Evolutionary conservation across 441 rosid genomes (phyloP), one percentile per base, ranked within the genome.

Genomic region (Gossypium laxum): DNA sequence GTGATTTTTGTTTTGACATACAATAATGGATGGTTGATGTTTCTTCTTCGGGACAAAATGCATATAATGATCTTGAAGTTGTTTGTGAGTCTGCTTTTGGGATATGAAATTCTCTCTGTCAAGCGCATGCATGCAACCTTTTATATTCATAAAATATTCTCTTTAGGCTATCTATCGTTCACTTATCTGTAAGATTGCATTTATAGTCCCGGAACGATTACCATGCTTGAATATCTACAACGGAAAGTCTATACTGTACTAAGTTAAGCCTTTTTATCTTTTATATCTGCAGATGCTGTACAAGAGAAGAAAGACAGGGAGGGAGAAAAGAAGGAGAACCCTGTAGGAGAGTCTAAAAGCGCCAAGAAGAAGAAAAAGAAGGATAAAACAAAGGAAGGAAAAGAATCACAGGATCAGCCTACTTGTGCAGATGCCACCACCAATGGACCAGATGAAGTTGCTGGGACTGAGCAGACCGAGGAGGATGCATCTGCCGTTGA

Each of bases 321-420:
- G 41, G 82, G 38, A 24, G 84, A 77, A 58, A 82, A 76, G 82
- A 80, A 79, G 77, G 87, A 82, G 50, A 81, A 51, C 70, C 79
- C 78, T 1, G 38, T 76, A 14, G 83, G 83, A 4, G 87, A 86
- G 80, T 76, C 83, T 62, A 86, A 84, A 75, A 76, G 57, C 41
- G 79, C 86, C 4, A 86, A 79, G 61, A 84, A 84, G 84, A 86
- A 86, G 86, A 86, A 86, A 68, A 82, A 81, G 82, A 86, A 82
- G 80, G 89, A 82, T 28, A 85, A 82, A 75, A 75, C 71, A 0
- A 85, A 79, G 77, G 86, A 82, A 50, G 73, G 19, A 10, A 83
- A 83, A 72, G 89, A 83, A 32, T 10, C 71, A 5, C 77, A 71
- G 63, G 82, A 80, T 14, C 82, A 83, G 66, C 51, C 81, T 18